These are phyloP conservation scores for Phytophthora meadii DNA, from an alignment of 352 stramenopile species.

Conservation along the genomic window DNA sequence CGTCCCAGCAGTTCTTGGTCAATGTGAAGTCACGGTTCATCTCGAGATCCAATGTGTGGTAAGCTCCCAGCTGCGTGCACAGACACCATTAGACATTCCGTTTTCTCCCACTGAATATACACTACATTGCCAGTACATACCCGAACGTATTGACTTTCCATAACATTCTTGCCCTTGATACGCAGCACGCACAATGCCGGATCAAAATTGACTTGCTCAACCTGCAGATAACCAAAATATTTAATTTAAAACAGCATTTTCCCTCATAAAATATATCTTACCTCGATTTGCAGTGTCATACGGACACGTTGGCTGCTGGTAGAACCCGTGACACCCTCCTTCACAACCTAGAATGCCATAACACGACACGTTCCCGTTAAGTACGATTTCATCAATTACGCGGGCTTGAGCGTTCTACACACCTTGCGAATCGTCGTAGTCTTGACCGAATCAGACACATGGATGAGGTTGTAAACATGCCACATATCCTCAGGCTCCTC, in stretches of 20 bases:
- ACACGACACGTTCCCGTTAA: constrained; percentile 15
- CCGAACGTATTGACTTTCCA: constrained; percentile 95
- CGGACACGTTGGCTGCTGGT: constrained; percentile 95
- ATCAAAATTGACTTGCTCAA: constrained; percentile 98
- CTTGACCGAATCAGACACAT: constrained; percentile 93
- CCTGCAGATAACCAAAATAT: constrained; percentile 36
- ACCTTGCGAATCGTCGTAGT: constrained; percentile 98
- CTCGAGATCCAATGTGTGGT: constrained; percentile 98
- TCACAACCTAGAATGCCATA: constrained; percentile 83
- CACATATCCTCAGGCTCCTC: constrained; percentile 98
- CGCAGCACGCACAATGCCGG: constrained; percentile 92
- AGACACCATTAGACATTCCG: background rate
- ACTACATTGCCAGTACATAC: constrained; percentile 43
- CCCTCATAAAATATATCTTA: constrained; percentile 16
- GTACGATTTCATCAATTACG: constrained; percentile 7
- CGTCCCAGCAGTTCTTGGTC: constrained; percentile 97
- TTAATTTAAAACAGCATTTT: background rate
- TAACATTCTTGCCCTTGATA: constrained; percentile 94
- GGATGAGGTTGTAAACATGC: constrained; percentile 99
- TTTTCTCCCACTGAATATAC: background rate
- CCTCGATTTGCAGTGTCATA: constrained; percentile 95
- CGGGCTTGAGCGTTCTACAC: background rate
- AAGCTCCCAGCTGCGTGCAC: constrained; percentile 90
- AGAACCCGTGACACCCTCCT: constrained; percentile 95
- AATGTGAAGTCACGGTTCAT: constrained; percentile 97